Evolutionary conservation across 768 basidiomycete species (phyloP), one percentile per base, ranked within the genome.

Genomic region (Suillus subalutaceus): DNA sequence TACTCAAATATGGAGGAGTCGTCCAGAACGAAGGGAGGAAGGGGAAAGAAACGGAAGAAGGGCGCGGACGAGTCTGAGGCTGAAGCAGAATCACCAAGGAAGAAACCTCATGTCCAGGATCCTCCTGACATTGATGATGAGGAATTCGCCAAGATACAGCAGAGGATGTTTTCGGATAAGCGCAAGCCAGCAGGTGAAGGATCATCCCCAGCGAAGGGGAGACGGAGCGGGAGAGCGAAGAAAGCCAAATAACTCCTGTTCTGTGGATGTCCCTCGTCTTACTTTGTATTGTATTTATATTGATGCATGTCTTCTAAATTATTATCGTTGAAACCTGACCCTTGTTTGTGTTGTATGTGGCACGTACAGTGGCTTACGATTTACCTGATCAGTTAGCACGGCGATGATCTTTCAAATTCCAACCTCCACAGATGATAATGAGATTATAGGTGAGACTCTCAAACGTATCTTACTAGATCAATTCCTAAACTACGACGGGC

Each of bases 401-500:
- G 30, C 18, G 9, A 18, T 5, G 18, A 6, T 43, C 20, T 43
- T 4, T 60, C 18, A 9, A 1, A 18, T 44, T 40, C 38, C 12
- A 23, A 23, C 40, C 44, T 62, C 44, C 26, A 35, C 43, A 18
- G 2, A 12, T 20, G 20, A 62, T 50, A 55, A 50, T 37, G 32
- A 57, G n/a, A 56, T 56, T 56, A 56, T 59, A 40, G 15, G 38
- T 18, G 23, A 40, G 23, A 26, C 23, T 37, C 10, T 78, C 80
- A 93, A 71, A 94, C 73, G 73, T 92, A 94, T 70, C 90, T 86
- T 67, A 94, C 78, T 30, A 88, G 83, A 78, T 96, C 94, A 67
- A 96, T 91, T 10, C 95, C 95, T 63, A 96, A 78, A 77, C 88
- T 90, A 67, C 92, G 82, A 66, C 94, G 82, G 18, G 92, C 93